Evolutionary conservation across 2,329 filamentous ascomycete genomes (phyloP).

Genomic region (Xylaria sp.): DNA sequence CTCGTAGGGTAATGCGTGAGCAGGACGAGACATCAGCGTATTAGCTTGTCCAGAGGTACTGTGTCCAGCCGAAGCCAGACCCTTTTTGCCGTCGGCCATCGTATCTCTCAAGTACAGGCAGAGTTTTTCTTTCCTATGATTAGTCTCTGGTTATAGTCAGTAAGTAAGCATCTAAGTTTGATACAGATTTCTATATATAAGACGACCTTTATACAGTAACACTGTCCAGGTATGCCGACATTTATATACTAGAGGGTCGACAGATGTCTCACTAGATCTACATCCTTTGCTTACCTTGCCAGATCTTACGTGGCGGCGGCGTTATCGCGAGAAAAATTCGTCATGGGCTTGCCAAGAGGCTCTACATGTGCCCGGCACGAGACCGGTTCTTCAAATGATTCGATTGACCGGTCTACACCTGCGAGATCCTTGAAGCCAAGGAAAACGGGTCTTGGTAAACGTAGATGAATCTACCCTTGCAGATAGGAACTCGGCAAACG

Average conservation of each 20-base stretch:
- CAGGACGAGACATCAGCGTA: slow-evolving; percentile 61
- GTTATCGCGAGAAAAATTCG: neutral
- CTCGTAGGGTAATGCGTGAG: slow-evolving; percentile 63
- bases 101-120: slow-evolving; percentile 8
- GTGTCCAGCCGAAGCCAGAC: neutral
- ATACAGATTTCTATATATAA: neutral
- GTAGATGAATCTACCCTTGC: too few relatives aligned
- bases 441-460: too few relatives aligned
- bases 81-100: slow-evolving; percentile 8
- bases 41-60: slow-evolving; percentile 38
- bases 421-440: too few relatives aligned
- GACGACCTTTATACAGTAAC: neutral
- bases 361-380: neutral
- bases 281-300: neutral
- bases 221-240: neutral
- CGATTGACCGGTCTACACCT: too few relatives aligned
- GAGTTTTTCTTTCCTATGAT: neutral
- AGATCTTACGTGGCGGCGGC: neutral
- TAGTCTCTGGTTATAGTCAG: neutral
- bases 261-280: neutral
- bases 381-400: neutral
- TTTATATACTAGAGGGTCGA: neutral
- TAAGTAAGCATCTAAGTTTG: neutral
- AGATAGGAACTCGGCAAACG: too few relatives aligned
- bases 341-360: neutral